These are phyloP conservation scores for Blepharisma stoltei DNA, from an alignment of 73 alveolate species.

Conservation along the genomic window DNA sequence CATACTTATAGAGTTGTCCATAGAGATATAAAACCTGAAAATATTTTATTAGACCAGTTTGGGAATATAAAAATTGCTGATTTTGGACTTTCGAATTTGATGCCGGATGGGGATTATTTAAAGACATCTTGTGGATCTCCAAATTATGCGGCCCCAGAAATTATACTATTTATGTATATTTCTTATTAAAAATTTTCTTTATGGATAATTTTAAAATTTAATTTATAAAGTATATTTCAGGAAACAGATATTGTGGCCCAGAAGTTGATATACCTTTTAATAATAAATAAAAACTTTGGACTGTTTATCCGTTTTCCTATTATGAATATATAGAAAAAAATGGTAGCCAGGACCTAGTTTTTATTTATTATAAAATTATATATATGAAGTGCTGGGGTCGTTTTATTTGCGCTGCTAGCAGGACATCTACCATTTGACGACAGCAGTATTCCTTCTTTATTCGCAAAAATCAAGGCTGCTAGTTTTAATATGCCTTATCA, in stretches of 20 bases:
- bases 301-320: too few relatives aligned
- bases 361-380: too few relatives aligned
- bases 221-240: too few relatives aligned
- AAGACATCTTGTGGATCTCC: slow-evolving; percentile 97
- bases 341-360: too few relatives aligned
- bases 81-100: slow-evolving; percentile 73
- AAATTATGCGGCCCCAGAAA: slow-evolving; percentile 95
- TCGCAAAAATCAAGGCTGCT: slow-evolving; percentile 68
- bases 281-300: too few relatives aligned
- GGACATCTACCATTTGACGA: slow-evolving; percentile 90
- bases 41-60: slow-evolving; percentile 65
- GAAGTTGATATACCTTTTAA: slow-evolving; percentile 76
- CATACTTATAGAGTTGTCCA: slow-evolving; percentile 72
- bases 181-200: too few relatives aligned
- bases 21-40: slow-evolving; percentile 79
- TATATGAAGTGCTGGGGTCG: slow-evolving; percentile 87
- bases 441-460: slow-evolving; percentile 62
- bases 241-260: slow-evolving; percentile 77
- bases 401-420: slow-evolving; percentile 75
- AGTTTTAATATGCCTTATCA: slow-evolving; percentile 42
- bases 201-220: too few relatives aligned
- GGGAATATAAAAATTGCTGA: slow-evolving; percentile 77
- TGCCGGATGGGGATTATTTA: slow-evolving; percentile 69
- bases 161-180: too few relatives aligned
- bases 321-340: too few relatives aligned